Conservation (phyloP, 108 stramenopile species). For the Cylindrotheca closterium region DNA sequence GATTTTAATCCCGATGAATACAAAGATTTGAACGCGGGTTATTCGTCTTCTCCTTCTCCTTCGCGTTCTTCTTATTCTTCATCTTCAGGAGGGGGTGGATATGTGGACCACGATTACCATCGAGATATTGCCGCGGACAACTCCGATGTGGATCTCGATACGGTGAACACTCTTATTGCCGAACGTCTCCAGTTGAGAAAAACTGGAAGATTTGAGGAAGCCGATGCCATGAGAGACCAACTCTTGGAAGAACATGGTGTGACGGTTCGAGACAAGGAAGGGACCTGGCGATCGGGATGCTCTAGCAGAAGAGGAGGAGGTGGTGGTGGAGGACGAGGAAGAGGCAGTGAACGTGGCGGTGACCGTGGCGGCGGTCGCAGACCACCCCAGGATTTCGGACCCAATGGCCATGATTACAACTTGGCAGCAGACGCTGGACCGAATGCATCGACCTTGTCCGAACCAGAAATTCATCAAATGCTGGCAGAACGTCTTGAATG, state of each 20-base stretch:
- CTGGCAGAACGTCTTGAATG: slow-evolving; percentile 59
- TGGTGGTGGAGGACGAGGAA: slow-evolving; percentile 29
- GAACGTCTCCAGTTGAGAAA: slow-evolving; percentile 41
- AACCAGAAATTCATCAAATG: slow-evolving; percentile 58
- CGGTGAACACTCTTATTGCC: slow-evolving; percentile 45
- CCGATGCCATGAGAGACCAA: slow-evolving; percentile 69
- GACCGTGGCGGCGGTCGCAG: too few species aligned
- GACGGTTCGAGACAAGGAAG: slow-evolving; percentile 40
- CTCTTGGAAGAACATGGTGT: slow-evolving; percentile 45
- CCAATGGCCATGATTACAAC: slow-evolving; percentile 77
- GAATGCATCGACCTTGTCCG: slow-evolving; percentile 39
- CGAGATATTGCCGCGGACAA: slow-evolving; percentile 52
- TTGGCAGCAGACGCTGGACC: slow-evolving; percentile 40
- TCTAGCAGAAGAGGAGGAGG: slow-evolving; percentile 11
- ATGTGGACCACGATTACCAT: slow-evolving; percentile 31
- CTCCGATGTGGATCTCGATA: slow-evolving; percentile 46
- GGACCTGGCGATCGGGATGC: slow-evolving; percentile 45
- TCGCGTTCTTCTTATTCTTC: too few species aligned
- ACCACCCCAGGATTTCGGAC: slow-evolving; percentile 49
- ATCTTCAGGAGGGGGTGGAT: neutral
- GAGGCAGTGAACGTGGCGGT: neutral
- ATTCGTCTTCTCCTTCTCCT: neutral
- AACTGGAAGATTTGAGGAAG: slow-evolving; percentile 57
- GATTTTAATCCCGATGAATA: slow-evolving; percentile 40
- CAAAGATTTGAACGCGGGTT: slow-evolving; percentile 1